Evolutionary conservation across 306 rosid species (phyloP), one percentile per base, ranked within the genome.

Genomic region (Medicago arabica): DNA sequence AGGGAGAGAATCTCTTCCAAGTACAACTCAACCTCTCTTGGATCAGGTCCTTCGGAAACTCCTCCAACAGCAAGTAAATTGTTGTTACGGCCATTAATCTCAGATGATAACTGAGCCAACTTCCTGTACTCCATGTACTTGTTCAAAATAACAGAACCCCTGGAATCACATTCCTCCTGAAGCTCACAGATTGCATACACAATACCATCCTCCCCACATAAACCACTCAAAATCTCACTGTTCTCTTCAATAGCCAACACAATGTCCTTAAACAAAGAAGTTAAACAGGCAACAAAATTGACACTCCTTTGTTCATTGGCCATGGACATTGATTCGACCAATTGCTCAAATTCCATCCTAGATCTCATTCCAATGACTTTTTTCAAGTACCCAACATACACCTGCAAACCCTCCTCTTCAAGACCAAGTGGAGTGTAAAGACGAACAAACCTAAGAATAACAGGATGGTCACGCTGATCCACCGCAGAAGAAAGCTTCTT

Each of bases 171-270:
- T 76, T 92, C 99, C 87, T 92, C 99, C 61, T 95, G 99, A 54
- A 95, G 97, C 85, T 95, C 99, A 44, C 97, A 92, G 50, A 95
- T 90, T 1, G 97, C 97, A 47, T 95, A 95, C 7, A 89, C 99
- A 67, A 95, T 81, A 7, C 99, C 99, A 82, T 95, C 99, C 78
- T 95, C 99, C 2, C 97, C 97, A 54, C 99, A 95, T 9, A 95
- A 86, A 69, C 92, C 87, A 72, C 91, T 85, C 87, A 92, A 77
- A 69, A 95, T 90, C 78, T 82, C 93, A 71, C 85, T 79, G 65
- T 95, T 95, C 79, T 95, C 97, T 65, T 95, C 97, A 67, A 95
- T 69, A 0, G 97, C 99, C 85, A 92, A 67, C 25, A 92, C 96
- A 55, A 92, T 84, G 58, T 95, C 99, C 83, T 92, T 90, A 13